These are phyloP conservation scores for Annulohypoxylon stygium DNA, from an alignment of 495 filamentous ascomycete species.

Conservation along the genomic window DNA sequence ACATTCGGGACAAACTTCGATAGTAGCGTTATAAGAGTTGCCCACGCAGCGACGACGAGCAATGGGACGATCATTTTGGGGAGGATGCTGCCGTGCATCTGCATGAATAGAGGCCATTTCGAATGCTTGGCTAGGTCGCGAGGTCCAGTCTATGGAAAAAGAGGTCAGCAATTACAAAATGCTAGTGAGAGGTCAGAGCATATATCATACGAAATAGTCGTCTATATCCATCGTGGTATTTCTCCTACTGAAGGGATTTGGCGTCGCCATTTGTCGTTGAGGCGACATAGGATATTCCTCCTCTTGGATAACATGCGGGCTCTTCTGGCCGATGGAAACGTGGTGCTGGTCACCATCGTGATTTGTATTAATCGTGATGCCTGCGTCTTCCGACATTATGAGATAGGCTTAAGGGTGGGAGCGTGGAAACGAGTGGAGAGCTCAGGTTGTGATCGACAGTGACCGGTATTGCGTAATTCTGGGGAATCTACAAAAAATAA, in stretches of 20 bases:
- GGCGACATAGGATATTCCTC: constrained; percentile 53
- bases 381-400: constrained; percentile 52
- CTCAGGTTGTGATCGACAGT: constrained; percentile 33
- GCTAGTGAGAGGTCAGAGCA: not conserved
- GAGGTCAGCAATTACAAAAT: constrained; percentile 12
- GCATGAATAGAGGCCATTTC: constrained; percentile 83
- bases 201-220: constrained; percentile 65
- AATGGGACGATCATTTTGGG: constrained; percentile 85
- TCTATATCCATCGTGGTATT: constrained; percentile 62
- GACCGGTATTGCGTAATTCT: constrained; percentile 23
- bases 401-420: constrained; percentile 11
- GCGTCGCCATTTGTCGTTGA: constrained; percentile 48
- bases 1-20: constrained; percentile 65
- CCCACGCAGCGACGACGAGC: constrained; percentile 74
- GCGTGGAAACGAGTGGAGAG: constrained; percentile 29
- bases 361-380: constrained; percentile 26
- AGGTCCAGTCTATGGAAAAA: constrained; percentile 65
- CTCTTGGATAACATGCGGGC: constrained; percentile 32
- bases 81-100: constrained; percentile 83
- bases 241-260: constrained; percentile 62
- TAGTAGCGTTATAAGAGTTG: constrained; percentile 75
- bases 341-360: constrained; percentile 31
- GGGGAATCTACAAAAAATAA: constrained; percentile 14
- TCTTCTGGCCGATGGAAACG: constrained; percentile 35
- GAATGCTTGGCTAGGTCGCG: constrained; percentile 80